Base-by-base conservation (phyloP, 495 filamentous ascomycete genomes). In the Tuber calosporum region DNA sequence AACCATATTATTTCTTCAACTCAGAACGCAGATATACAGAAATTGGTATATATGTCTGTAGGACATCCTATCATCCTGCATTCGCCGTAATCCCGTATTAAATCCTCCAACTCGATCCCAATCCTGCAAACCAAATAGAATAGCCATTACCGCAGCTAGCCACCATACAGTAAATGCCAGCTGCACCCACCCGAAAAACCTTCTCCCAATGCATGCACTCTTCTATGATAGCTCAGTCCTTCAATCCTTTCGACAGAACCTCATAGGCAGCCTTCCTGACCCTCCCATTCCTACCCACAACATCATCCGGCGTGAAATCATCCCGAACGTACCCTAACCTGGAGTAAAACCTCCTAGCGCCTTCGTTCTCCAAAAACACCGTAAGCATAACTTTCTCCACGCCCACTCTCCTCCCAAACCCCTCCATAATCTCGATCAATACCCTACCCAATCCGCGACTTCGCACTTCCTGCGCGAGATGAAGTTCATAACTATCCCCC, bases 351-450 rank as follows among this genome's bases (percentile, higher is more conserved):
- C 72, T 62, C 53, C 71, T 53, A 17, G 69, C 79, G 34, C 37
- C 53, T n/a, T 69, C 67, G 62, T 80, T 80, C 72, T 80, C 78
- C 11, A 68, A 37, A 40, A 80, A 80, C 36, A 79, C 79, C n/a
- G 79, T 80, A 37, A 80, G 67, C 79, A 80, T 80, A 30, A 58
- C 74, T 70, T 80, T 80, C 45, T 36, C 42, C 72, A 80, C 17
- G 3, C 75, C 75, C 34, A 77, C 72, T 26, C 74, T 73, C 41
- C 69, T 69, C 0, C 78, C 79, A 75, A 77, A 80, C n/a, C 68
- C 70, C 45, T 80, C 79, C 72, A 80, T 53, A 1, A 75, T 58
- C 38, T 67, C 37, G 40, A 80, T 43, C 4, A 80, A 53, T 62
- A 53, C 45, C 40, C 40, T 73, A 4, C 79, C 79, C 15, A 77